Evolutionary conservation across 164 flowering plant genomes (phyloP).

Genomic region (Macadamia tetraphylla): DNA sequence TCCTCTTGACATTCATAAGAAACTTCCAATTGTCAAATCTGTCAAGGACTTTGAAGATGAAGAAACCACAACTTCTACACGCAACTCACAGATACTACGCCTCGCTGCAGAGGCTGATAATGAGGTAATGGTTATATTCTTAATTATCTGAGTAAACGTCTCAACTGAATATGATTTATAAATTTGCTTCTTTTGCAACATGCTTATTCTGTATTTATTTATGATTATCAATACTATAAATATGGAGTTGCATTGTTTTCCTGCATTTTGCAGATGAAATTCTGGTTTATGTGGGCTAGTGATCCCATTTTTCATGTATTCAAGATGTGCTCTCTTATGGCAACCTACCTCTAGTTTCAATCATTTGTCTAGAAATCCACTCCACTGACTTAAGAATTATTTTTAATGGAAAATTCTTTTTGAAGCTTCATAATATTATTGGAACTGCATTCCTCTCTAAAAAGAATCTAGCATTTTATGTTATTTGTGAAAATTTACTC

Average conservation of each 20-base stretch:
- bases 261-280: background rate
- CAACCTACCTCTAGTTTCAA: background rate
- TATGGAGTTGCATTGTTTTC: background rate
- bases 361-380: background rate
- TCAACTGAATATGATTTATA: background rate
- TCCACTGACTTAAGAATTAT: background rate
- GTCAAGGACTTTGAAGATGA: conserved; percentile 93
- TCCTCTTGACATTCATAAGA: conserved; percentile 94
- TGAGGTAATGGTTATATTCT: conserved; percentile 36
- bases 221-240: background rate
- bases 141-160: background rate
- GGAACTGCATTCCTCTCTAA: too few relatives aligned
- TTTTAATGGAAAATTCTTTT: background rate
- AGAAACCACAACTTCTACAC: conserved; percentile 59
- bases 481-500: too few relatives aligned
- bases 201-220: background rate
- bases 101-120: conserved; percentile 51
- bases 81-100: conserved; percentile 69
- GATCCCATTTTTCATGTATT: background rate
- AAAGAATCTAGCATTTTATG: too few relatives aligned
- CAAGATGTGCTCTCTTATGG: background rate
- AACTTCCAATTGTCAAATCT: conserved; percentile 87
- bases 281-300: background rate
- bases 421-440: too few relatives aligned
- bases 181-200: background rate